Conservation (phyloP, 345 rosid genomes). For the Aethionema arabicum region DNA sequence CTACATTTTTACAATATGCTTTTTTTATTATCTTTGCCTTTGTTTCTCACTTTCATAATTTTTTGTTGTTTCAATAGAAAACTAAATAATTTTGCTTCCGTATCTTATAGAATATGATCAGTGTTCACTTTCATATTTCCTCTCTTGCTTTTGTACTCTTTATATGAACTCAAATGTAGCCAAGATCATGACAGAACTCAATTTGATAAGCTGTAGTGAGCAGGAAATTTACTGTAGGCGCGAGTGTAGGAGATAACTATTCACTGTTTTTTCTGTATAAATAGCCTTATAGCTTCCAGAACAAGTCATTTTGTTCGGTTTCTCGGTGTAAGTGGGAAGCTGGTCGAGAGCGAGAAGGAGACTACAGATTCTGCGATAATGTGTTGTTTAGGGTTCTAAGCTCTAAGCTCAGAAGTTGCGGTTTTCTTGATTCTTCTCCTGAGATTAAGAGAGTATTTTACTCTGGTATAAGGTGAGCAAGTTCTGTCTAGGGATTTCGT, state of each 20-base stretch:
- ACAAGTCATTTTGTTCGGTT: conserved; percentile 18
- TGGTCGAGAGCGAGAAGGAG: conserved; percentile 6
- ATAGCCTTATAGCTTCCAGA: conserved; percentile 22
- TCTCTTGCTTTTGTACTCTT: too few relatives aligned
- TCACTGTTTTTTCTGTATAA: neutral
- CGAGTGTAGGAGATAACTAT: conserved; percentile 19
- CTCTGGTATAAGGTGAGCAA: conserved; percentile 22
- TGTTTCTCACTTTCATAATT: neutral
- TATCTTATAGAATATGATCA: too few relatives aligned
- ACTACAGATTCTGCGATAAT: conserved; percentile 1
- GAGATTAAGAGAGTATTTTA: conserved; percentile 12
- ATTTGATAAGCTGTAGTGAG: neutral
- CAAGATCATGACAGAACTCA: too few relatives aligned
- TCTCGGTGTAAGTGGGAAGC: neutral
- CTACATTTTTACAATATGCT: conserved; percentile 6
- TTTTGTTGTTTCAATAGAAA: conserved; percentile 1
- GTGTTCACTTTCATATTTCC: too few relatives aligned
- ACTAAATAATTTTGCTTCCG: too few relatives aligned
- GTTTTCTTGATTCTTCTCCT: neutral
- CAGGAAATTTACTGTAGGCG: conserved; percentile 9
- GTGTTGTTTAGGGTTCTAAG: conserved; percentile 1
- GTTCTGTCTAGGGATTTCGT: neutral
- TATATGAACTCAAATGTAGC: too few relatives aligned
- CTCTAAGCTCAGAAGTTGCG: neutral
- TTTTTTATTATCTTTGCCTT: conserved; percentile 9